These are phyloP conservation scores for Colletotrichum eleusines DNA, from an alignment of 2,329 filamentous ascomycete genomes.

Conservation along the genomic window DNA sequence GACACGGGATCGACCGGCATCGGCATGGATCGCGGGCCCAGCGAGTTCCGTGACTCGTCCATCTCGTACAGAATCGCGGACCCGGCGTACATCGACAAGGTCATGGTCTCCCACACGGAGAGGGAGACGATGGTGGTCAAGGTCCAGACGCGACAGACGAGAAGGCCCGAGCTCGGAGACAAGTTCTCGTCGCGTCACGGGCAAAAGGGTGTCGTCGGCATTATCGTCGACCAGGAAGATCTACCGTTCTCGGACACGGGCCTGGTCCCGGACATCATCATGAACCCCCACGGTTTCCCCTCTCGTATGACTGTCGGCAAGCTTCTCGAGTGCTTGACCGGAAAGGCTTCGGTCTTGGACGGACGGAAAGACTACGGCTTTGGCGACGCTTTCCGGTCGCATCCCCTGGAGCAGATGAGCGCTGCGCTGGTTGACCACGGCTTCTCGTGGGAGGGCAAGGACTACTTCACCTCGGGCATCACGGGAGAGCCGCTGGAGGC, in stretches of 20 bases:
- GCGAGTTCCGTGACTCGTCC: constrained; percentile 75
- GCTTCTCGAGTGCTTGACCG: constrained; percentile 92
- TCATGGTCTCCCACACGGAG: constrained; percentile 92
- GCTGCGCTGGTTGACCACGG: constrained; percentile 86
- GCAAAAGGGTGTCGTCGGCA: constrained; percentile 96
- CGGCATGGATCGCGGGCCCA: constrained; percentile 72
- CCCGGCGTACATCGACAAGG: constrained; percentile 92
- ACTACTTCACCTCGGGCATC: constrained; percentile 94
- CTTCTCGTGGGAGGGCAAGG: constrained; percentile 97
- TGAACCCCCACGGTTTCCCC: constrained; percentile 99
- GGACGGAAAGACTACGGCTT: constrained; percentile 90
- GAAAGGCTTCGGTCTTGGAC: constrained; percentile 90
- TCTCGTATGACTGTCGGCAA: constrained; percentile 99
- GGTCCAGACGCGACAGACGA: constrained; percentile 94
- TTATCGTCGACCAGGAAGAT: constrained; percentile 96
- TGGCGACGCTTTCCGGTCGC: constrained; percentile 82
- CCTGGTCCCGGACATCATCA: constrained; percentile 97
- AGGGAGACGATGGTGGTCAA: constrained; percentile 90
- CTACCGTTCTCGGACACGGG: constrained; percentile 95
- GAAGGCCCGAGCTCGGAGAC: constrained; percentile 93
- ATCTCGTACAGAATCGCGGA: constrained; percentile 87
- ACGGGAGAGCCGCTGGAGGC: constrained; percentile 94
- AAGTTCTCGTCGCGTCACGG: constrained; percentile 99
- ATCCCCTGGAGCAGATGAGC: constrained; percentile 90
- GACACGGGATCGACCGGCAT: constrained; percentile 81